phyloP scores from a whole-genome alignment of 257 asterid genomes.

The Solanum chaucha region DNA sequence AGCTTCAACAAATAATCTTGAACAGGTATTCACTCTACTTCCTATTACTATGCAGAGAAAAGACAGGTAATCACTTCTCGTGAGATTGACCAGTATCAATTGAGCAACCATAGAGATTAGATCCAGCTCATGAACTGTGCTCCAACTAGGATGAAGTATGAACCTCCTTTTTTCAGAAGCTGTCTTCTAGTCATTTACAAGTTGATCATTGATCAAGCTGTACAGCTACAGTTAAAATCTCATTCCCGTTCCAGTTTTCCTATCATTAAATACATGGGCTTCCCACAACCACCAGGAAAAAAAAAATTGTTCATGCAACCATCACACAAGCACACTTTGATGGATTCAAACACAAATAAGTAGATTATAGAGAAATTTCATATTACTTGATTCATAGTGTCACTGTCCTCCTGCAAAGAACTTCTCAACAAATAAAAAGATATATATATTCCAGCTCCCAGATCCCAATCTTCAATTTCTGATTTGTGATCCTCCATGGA shows the following conservation, averaged over 20 bases:
- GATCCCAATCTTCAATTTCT: constrained; percentile 93
- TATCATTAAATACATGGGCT: background rate
- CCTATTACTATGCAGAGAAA: background rate
- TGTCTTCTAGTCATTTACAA: background rate
- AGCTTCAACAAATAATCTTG: background rate
- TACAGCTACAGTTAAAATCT: background rate
- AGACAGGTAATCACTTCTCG: constrained; percentile 1
- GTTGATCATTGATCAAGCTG: background rate
- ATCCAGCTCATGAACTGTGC: background rate
- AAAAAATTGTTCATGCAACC: background rate
- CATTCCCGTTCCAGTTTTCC: background rate
- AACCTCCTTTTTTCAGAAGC: background rate
- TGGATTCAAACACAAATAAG: background rate
- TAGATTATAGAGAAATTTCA: background rate
- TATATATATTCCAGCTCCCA: constrained; percentile 87
- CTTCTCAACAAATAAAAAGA: constrained; percentile 54
- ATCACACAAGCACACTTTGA: background rate
- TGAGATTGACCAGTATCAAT: background rate
- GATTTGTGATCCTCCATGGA: constrained; percentile 75
- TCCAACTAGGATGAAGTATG: background rate
- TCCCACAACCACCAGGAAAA: background rate
- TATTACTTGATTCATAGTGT: constrained; percentile 57
- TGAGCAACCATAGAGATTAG: background rate
- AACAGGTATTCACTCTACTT: background rate
- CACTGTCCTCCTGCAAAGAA: constrained; percentile 58